These are phyloP conservation scores for Brassica balearica DNA, from an alignment of 441 rosid genomes.

Conservation along the genomic window DNA sequence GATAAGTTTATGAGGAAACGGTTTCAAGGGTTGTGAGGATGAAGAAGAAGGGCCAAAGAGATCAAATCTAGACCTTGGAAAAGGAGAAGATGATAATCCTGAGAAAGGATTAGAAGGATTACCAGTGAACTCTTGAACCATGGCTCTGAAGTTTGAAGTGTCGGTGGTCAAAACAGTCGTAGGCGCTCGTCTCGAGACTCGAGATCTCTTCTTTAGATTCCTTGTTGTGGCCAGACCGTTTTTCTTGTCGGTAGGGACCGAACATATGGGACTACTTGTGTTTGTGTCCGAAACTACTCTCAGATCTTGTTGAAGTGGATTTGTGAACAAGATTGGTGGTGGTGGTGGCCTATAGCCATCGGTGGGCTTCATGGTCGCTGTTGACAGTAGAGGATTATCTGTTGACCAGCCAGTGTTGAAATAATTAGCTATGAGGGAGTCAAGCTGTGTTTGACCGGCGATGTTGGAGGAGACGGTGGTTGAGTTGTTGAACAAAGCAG, in stretches of 20 bases:
- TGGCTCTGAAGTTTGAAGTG: slow-evolving; percentile 74
- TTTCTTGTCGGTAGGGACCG: slow-evolving; percentile 44
- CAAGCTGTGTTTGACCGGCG: slow-evolving; percentile 39
- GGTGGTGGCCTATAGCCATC: slow-evolving; percentile 28
- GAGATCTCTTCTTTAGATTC: slow-evolving; percentile 69
- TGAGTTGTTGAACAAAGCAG: slow-evolving; percentile 51
- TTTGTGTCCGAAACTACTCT: slow-evolving; percentile 23
- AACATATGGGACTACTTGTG: slow-evolving; percentile 36
- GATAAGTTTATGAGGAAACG: slow-evolving; percentile 43
- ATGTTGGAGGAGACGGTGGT: slow-evolving; percentile 37
- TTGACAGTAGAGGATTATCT: slow-evolving; percentile 23
- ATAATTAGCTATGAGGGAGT: slow-evolving; percentile 45
- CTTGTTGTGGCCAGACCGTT: slow-evolving; percentile 35
- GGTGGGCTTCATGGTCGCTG: slow-evolving; percentile 23
- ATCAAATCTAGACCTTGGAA: slow-evolving; percentile 58
- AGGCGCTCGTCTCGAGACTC: slow-evolving; percentile 76
- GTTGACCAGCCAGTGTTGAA: slow-evolving; percentile 40
- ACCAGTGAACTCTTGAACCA: slow-evolving; percentile 84
- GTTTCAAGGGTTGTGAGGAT: slow-evolving; percentile 60
- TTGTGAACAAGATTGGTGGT: slow-evolving; percentile 26
- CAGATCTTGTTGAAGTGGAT: slow-evolving; percentile 26
- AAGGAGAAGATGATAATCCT: slow-evolving; percentile 48
- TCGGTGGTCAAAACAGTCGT: slow-evolving; percentile 77
- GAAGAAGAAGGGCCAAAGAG: slow-evolving; percentile 44
- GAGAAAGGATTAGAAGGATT: slow-evolving; percentile 73